Evolutionary conservation across 2,329 filamentous ascomycete genomes (phyloP).

Genomic region (Esteya vermicola): DNA sequence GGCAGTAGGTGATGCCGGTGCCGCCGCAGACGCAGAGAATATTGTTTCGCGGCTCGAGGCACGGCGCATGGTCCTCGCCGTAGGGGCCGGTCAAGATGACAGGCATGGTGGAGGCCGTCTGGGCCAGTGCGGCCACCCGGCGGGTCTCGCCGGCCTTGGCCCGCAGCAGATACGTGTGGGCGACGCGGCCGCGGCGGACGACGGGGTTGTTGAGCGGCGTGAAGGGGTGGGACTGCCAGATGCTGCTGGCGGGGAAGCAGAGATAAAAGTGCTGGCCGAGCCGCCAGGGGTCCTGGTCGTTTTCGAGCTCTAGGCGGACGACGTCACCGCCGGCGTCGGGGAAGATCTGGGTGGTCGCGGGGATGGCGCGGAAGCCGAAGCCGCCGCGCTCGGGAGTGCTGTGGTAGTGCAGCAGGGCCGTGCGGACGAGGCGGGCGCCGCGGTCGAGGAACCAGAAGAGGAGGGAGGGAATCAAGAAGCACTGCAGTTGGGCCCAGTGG

Average conservation of each 20-base stretch:
- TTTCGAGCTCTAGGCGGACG: constrained; percentile 50
- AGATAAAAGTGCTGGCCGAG: constrained; percentile 61
- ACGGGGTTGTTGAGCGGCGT: constrained; percentile 44
- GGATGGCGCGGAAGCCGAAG: constrained; percentile 22
- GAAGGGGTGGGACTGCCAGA: constrained; percentile 64
- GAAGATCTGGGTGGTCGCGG: constrained; percentile 37
- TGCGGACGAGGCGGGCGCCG: constrained; percentile 40
- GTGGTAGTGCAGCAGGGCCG: constrained; percentile 41
- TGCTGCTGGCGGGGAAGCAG: constrained; percentile 48
- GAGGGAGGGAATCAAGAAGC: constrained; percentile 54
- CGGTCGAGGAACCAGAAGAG: constrained; percentile 53
- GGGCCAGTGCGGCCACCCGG: constrained; percentile 31
- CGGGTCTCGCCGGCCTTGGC: constrained; percentile 46
- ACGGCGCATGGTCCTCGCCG: constrained; percentile 29
- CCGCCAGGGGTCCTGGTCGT: constrained; percentile 45
- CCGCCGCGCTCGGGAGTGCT: constrained; percentile 16
- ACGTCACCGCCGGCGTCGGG: constrained; percentile 43
- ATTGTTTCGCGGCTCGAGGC: constrained; percentile 19
- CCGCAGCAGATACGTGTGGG: constrained; percentile 42
- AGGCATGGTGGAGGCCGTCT: constrained; percentile 25
- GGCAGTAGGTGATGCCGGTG: constrained; percentile 42
- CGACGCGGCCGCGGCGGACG: constrained; percentile 22
- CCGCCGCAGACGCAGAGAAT: constrained; percentile 42
- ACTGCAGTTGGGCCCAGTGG: constrained; percentile 55
- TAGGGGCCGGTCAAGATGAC: constrained; percentile 52